These are phyloP conservation scores for Diaporthe sp. DNA, from an alignment of 2,329 filamentous ascomycete species.

Conservation along the genomic window DNA sequence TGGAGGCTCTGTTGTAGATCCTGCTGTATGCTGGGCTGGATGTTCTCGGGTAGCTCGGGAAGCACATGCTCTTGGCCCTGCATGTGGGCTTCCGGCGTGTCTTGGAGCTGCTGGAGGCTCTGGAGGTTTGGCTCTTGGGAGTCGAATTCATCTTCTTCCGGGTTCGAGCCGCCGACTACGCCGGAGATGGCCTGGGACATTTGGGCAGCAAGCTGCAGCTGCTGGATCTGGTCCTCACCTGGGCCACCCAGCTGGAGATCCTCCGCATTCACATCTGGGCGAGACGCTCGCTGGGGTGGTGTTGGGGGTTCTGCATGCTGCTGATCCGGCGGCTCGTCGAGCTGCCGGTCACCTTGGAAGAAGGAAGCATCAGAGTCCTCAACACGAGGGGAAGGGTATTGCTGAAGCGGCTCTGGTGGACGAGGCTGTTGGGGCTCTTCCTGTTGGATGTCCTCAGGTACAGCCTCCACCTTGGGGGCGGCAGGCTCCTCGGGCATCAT, in stretches of 20 bases:
- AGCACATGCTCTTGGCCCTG: constrained; percentile 47
- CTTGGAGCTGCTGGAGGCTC: constrained; percentile 43
- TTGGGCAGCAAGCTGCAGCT: constrained; percentile 70
- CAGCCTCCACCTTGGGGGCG: constrained; percentile 38
- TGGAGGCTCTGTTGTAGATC: constrained; percentile 49
- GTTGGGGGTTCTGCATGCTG: constrained; percentile 53
- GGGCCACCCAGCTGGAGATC: constrained; percentile 72
- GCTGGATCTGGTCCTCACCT: constrained; percentile 41
- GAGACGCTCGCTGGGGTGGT: constrained; percentile 58
- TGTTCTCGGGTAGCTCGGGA: constrained; percentile 55
- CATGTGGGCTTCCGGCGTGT: constrained; percentile 45
- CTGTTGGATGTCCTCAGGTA: constrained; percentile 39
- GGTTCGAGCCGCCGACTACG: constrained; percentile 64
- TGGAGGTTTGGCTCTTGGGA: constrained; percentile 41
- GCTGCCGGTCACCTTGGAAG: constrained; percentile 38
- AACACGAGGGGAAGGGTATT: constrained; percentile 39
- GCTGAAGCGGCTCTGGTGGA: constrained; percentile 28
- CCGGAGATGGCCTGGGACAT: constrained; percentile 68
- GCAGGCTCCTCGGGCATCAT: constrained; percentile 25
- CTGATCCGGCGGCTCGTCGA: constrained; percentile 45
- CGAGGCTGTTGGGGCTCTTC: constrained; percentile 24
- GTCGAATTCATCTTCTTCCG: constrained; percentile 49
- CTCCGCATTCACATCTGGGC: constrained; percentile 62
- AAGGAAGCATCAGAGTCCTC: constrained; percentile 40
- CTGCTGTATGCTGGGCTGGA: constrained; percentile 54